Evolutionary conservation across 2,329 filamentous ascomycete genomes (phyloP), one percentile per base, ranked within the genome.

Genomic region (Neopestalotiopsis sp.): DNA sequence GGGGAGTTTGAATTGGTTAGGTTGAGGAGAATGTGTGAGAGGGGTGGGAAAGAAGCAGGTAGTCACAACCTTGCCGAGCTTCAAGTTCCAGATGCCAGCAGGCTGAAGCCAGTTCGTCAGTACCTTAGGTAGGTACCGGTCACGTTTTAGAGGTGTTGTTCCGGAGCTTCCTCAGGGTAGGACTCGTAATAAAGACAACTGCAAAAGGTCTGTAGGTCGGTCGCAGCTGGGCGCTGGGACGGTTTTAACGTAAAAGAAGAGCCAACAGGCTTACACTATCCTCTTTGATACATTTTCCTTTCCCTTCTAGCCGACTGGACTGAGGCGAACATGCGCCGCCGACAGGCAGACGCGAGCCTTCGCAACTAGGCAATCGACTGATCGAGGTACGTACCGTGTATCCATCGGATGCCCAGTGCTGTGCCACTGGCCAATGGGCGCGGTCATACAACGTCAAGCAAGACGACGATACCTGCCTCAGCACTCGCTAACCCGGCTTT

Each of bases 311-410:
- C 45, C 45, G 45, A 53, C 45, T 53, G 45, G 45, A 53, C n/a
- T 20, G n/a, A 53, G 45, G 45, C 45, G 9, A 53, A 53, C 7
- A 53, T n/a, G n/a, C 45, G 45, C 45, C 45, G 45, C 45, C 45
- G 45, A 53, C 45, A 65, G 62, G 62, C 62, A 65, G 62, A 65
- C 40, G 62, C 34, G 28, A 62, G 34, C 61, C 38, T 30, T 53
- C 42, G 62, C 62, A 49, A 45, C 20, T 38, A 49, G 45, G 20
- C 34, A 38, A 38, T 38, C 10, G 6, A 20, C 45, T 20, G 7
- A 53, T 28, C 45, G n/a, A 20, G 45, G 17, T 53, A 53, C 45
- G 17, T 53, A n/a, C 38, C 20, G 24, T 28, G 24, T 28, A 28
- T 28, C 24, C 24, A 28, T 28, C 24, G 24, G 24, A 28, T 28